Evolutionary conservation across 2,329 filamentous ascomycete genomes (phyloP).

Genomic region (Amesomyces nigricolor): DNA sequence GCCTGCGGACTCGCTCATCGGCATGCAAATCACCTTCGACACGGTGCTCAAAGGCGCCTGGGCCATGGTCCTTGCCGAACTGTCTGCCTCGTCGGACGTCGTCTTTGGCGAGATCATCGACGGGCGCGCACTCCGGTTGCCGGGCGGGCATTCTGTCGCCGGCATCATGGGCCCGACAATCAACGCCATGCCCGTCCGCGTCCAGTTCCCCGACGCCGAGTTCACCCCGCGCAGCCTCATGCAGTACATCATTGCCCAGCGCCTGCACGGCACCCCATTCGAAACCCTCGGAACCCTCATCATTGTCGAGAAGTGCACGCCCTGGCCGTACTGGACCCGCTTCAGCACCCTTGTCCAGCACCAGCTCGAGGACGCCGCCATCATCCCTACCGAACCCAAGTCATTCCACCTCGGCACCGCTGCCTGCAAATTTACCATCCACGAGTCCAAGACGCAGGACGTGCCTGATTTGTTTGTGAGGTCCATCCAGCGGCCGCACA

Average conservation of each 20-base stretch:
- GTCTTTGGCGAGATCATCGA: conserved; percentile 52
- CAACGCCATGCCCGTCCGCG: conserved; percentile 46
- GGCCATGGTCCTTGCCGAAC: conserved; percentile 48
- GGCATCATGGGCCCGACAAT: conserved; percentile 41
- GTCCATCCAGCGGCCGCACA: conserved; percentile 35
- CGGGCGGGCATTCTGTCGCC: conserved; percentile 50
- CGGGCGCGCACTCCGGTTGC: conserved; percentile 40
- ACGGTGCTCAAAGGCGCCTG: conserved; percentile 54
- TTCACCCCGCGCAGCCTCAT: conserved; percentile 46
- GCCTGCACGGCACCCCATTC: conserved; percentile 41
- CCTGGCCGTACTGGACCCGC: conserved; percentile 48
- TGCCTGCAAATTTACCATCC: conserved; percentile 40
- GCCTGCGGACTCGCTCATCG: conserved; percentile 37
- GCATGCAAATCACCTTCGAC: conserved; percentile 44
- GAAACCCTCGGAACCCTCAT: conserved; percentile 47
- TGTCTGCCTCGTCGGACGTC: conserved; percentile 46
- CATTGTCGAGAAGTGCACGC: conserved; percentile 49
- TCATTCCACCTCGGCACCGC: conserved; percentile 42
- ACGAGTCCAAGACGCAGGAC: conserved; percentile 38
- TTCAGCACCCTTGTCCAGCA: conserved; percentile 53
- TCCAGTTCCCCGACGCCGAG: conserved; percentile 39
- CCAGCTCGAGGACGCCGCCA: conserved; percentile 38
- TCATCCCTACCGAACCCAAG: conserved; percentile 31
- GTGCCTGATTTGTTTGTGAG: conserved; percentile 42
- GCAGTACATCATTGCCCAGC: conserved; percentile 44